Percentiles rank a stretch among this genome's conserved stretches.
phyloP scores from a whole-genome alignment of 78 protist genomes.

The Dictyostelium firmibasis region DNA sequence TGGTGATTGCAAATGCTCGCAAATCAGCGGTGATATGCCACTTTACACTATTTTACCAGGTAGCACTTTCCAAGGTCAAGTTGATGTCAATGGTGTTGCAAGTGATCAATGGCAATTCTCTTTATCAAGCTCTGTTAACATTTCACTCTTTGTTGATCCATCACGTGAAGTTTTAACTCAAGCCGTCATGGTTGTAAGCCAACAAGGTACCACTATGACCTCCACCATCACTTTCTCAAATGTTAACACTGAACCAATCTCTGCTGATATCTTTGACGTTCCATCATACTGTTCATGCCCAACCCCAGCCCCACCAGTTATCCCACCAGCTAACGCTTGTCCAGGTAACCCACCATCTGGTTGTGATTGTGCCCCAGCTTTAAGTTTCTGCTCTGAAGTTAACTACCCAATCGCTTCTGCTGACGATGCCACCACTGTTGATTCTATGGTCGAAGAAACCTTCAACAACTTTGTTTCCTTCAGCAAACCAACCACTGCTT shows the following conservation, averaged over 20 bases:
- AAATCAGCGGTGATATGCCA: conserved; percentile 1
- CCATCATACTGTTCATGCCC: conserved; percentile 25
- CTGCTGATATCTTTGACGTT: background rate
- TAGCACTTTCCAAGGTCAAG: background rate
- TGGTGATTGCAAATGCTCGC: background rate
- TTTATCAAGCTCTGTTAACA: background rate
- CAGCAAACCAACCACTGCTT: background rate
- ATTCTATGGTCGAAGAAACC: background rate
- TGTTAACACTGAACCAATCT: background rate
- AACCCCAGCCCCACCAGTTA: conserved; percentile 44
- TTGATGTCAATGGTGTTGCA: conserved; percentile 1
- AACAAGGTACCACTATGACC: background rate
- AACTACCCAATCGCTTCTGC: conserved; percentile 12
- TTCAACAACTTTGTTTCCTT: background rate
- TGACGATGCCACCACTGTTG: background rate
- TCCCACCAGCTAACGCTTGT: conserved; percentile 25
- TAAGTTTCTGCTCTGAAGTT: conserved; percentile 26
- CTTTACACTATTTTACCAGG: conserved; percentile 27
- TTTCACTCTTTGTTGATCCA: background rate
- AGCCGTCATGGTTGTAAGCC: background rate
- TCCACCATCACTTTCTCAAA: conserved; percentile 8
- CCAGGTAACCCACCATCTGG: conserved; percentile 62
- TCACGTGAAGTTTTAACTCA: background rate
- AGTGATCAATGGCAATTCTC: background rate
- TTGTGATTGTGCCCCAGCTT: background rate